Conservation (phyloP, 2,329 filamentous ascomycete species). For the Calycina marina region DNA sequence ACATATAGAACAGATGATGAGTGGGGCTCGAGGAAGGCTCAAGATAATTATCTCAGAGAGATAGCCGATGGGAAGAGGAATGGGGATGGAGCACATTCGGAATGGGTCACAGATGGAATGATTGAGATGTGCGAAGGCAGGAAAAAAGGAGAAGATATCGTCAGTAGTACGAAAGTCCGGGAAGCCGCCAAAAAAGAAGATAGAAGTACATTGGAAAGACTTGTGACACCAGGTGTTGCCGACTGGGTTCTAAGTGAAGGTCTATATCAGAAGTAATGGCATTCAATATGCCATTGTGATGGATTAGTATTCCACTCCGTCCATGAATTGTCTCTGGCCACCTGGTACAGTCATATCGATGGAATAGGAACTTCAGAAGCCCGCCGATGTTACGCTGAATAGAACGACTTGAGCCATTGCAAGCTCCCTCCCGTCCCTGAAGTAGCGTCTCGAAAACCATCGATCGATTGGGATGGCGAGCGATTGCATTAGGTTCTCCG, state of each 20-base stretch:
- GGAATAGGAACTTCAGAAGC: too few species aligned
- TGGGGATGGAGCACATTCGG: slow-evolving; percentile 35
- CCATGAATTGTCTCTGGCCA: too few species aligned
- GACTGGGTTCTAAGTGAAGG: slow-evolving; percentile 40
- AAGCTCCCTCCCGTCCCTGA: too few species aligned
- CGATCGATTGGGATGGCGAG: too few species aligned
- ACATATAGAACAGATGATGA: slow-evolving; percentile 45
- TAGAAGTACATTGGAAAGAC: slow-evolving; percentile 30
- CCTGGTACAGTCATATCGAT: too few species aligned
- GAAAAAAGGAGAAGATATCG: slow-evolving; percentile 26
- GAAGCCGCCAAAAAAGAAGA: slow-evolving; percentile 34
- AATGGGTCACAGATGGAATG: slow-evolving; percentile 37
- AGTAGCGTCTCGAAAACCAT: too few species aligned
- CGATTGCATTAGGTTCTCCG: too few species aligned
- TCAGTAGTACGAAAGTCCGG: slow-evolving; percentile 49
- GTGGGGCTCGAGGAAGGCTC: slow-evolving; percentile 42
- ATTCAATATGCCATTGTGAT: too few species aligned
- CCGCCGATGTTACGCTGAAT: too few species aligned
- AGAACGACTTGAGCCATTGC: too few species aligned
- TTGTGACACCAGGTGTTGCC: slow-evolving; percentile 43
- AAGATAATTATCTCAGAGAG: slow-evolving; percentile 36
- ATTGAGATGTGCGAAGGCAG: slow-evolving; percentile 43
- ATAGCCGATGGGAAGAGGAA: slow-evolving; percentile 34
- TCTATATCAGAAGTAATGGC: slow-evolving; percentile 35
- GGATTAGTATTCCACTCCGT: too few species aligned